These are phyloP conservation scores for Saprolegnia parasitica DNA, from an alignment of 352 stramenopile genomes.

Conservation along the genomic window DNA sequence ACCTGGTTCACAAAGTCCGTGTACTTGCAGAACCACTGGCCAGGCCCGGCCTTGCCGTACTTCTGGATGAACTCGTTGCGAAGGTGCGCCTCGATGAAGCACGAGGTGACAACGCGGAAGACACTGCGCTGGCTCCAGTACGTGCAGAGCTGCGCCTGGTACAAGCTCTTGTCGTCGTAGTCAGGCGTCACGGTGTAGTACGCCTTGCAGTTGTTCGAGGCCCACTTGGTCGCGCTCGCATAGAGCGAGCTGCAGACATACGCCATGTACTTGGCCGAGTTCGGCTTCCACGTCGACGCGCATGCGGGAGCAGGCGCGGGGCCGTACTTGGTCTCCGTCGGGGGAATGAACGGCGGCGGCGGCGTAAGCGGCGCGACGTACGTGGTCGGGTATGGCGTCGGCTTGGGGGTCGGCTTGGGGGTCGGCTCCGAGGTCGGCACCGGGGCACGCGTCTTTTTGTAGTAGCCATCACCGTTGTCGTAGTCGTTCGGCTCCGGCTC, in stretches of 20 bases:
- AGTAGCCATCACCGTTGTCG: background rate
- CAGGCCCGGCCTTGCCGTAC: constrained; percentile 28
- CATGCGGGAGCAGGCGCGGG: constrained; percentile 20
- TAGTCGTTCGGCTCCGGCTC: no score
- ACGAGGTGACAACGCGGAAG: constrained; percentile 29
- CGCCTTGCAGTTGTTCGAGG: constrained; percentile 27
- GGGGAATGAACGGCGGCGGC: constrained; percentile 25
- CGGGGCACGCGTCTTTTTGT: constrained; percentile 13
- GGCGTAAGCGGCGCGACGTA: constrained; percentile 16
- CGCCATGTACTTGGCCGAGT: constrained; percentile 29
- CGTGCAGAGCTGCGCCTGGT: constrained; percentile 28
- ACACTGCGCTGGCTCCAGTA: constrained; percentile 30
- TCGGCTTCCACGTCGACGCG: constrained; percentile 27
- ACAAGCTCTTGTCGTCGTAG: constrained; percentile 28
- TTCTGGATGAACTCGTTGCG: constrained; percentile 29
- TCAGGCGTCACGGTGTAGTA: constrained; percentile 22
- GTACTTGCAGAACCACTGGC: constrained; percentile 31
- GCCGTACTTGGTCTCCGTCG: constrained; percentile 19
- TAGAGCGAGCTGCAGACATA: constrained; percentile 26
- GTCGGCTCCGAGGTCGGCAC: constrained; percentile 1
- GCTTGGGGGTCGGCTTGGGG: background rate
- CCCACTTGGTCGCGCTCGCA: constrained; percentile 22
- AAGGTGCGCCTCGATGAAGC: constrained; percentile 29
- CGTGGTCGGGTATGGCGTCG: constrained; percentile 17
- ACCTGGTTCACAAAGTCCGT: constrained; percentile 26